These are phyloP conservation scores for Aciculoconidium aculeatum DNA, from an alignment of 805 yeast genomes.

Conservation along the genomic window DNA sequence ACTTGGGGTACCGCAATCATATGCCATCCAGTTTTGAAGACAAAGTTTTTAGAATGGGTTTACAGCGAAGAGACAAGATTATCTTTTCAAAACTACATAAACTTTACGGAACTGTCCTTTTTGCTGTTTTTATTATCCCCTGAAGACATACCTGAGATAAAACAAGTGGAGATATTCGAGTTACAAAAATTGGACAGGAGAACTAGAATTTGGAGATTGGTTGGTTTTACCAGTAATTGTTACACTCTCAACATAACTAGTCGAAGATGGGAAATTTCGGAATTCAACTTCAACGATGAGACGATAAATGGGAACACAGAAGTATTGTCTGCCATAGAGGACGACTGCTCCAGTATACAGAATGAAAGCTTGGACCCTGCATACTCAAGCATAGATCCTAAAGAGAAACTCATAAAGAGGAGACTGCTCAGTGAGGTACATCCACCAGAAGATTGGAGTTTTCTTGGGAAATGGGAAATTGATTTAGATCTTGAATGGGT, in stretches of 20 bases:
- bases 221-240: slow-evolving; percentile 52
- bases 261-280: no score
- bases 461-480: slow-evolving; percentile 50
- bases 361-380: no score
- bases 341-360: no score
- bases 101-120: slow-evolving; percentile 40
- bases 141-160: slow-evolving; percentile 12
- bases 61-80: slow-evolving; percentile 64
- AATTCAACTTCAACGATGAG: no score
- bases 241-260: slow-evolving; percentile 39
- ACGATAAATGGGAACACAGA: no score
- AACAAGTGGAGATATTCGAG: slow-evolving; percentile 62
- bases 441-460: slow-evolving; percentile 61
- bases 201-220: slow-evolving; percentile 55
- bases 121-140: slow-evolving; percentile 8
- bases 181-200: slow-evolving; percentile 48
- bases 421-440: slow-evolving; percentile 32
- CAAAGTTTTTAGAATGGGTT: slow-evolving; percentile 38
- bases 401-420: slow-evolving; percentile 7
- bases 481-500: slow-evolving; percentile 73
- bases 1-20: slow-evolving; percentile 45
- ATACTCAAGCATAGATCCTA: no score
- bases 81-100: slow-evolving; percentile 41
- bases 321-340: no score
- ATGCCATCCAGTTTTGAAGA: slow-evolving; percentile 53